A percentile compares a stretch with the other conserved stretches of the same genome.
Evolutionary conservation across 2,329 filamentous ascomycete genomes (phyloP).

Genomic region (Diaporthe batatas): DNA sequence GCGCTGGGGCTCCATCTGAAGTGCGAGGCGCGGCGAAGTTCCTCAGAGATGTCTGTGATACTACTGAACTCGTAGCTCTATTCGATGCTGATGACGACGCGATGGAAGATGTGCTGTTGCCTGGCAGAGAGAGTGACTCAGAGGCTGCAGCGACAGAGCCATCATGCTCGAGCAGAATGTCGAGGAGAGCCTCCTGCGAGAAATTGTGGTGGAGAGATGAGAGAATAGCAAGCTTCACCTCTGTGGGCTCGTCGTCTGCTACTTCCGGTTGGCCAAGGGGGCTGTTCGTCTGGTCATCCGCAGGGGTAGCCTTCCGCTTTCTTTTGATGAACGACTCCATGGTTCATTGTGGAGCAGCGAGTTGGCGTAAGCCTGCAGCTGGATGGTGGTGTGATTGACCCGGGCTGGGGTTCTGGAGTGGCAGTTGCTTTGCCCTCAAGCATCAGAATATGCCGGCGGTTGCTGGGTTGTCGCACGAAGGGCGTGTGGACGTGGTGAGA

Average conservation of each 20-base stretch:
- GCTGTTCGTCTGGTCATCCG: constrained; percentile 45
- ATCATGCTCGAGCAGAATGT: constrained; percentile 81
- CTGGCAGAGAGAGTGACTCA: constrained; percentile 48
- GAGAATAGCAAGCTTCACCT: constrained; percentile 88
- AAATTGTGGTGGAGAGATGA: constrained; percentile 79
- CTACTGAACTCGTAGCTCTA: constrained; percentile 18
- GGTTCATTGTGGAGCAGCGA: constrained; percentile 35
- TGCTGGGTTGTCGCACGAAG: constrained; percentile 16
- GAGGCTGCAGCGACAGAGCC: constrained; percentile 80
- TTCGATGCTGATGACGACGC: constrained; percentile 4
- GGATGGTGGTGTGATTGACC: not conserved
- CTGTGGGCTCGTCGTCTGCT: constrained; percentile 80
- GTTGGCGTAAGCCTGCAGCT: not conserved
- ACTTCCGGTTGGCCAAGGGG: not conserved
- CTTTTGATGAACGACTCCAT: constrained; percentile 72
- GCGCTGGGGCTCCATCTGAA: constrained; percentile 35
- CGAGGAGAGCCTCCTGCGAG: constrained; percentile 78
- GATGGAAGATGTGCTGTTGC: constrained; percentile 57
- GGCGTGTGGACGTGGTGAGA: constrained; percentile 23
- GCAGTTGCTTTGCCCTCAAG: not conserved
- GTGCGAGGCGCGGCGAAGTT: constrained; percentile 56
- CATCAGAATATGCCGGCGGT: constrained; percentile 4
- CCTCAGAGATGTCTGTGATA: constrained; percentile 71
- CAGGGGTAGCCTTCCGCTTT: constrained; percentile 61
- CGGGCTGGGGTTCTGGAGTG: not conserved